Base-by-base conservation (phyloP, 2,329 filamentous ascomycete genomes). In the Penicillium sp. region DNA sequence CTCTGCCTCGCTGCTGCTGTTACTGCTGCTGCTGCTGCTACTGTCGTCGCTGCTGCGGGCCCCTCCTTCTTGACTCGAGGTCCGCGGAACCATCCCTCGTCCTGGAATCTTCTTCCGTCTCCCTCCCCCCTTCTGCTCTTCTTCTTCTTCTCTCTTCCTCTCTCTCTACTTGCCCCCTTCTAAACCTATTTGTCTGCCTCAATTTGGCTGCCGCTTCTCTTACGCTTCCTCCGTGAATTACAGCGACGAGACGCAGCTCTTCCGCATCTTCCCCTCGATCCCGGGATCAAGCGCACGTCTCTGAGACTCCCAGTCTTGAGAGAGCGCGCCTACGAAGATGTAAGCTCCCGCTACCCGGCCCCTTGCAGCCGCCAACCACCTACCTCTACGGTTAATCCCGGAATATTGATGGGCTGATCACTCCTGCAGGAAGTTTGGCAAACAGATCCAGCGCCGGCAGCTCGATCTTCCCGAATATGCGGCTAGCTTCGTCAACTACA, bases 391-490 rank as follows among this genome's bases (percentile, higher is more conserved):
- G 19, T 35, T 26, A 13, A 1, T 28, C 22, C 5, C 22, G 14
- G 13, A n/a, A 28, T 3, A 48, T 26, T 28, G 22, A 38, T 42
- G 25, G 19, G 14, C 54, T 60, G 46, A 60, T 58, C 10, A 26
- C 38, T 19, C 35, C 16, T 56, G 59, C 73, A 99, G 94, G 95
- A 99, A 99, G 87, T 99, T 99, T 83, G 95, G 95, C 79, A 99
- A 99, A 84, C 92, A 97, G 78, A 97, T 99, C 70, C 95, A 98
- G 83, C 97, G 97, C 84, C 90, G 93, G 77, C 95, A 99, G 85
- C 91, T 99, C 73, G 95, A 99, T 78, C 93, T 99, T 62, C 95
- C 95, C 62, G 95, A 99, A 85, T 99, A 99, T 89, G 94, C 95
- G 64, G 93, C 94, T 67, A 97, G 93, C 80, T 99, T 99, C 76